Evolutionary conservation across 2,329 filamentous ascomycete genomes (phyloP), one percentile per base, ranked within the genome.

Genomic region (Pseudogymnoascus sp.): DNA sequence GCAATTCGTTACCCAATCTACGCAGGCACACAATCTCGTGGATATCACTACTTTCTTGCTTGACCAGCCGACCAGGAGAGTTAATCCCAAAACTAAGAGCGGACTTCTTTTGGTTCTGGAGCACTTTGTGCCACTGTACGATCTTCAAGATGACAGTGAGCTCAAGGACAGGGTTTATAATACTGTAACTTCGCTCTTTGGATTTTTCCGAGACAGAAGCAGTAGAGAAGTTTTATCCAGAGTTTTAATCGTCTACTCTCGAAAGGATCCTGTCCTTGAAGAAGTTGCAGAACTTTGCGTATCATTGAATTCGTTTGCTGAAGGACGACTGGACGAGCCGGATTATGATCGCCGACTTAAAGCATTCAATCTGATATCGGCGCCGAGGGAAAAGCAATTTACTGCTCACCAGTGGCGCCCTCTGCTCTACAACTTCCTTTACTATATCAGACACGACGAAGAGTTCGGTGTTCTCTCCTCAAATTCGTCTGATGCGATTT

Each of bases 341-440:
- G 90, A 97, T 75, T 97, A 96, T 72, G 90, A 96, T 68, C 85
- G 84, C 63, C 88, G 95, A 14, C 82, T 96, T 5, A 77, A 81
- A 56, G 92, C 91, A 2, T 97, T 95, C 76, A 87, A 82, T 64
- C 74, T 77, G 6, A 87, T 97, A 66, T 89, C 88, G 37, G 82
- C 84, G 42, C 77, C 84, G 2, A 78, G 83, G n/a, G 85, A 84
- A 38, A 73, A 73, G 0, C 76, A 79, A 0, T 85, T 93, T 65
- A 87, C 84, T 0, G 77, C 86, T 1, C 83, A 83, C 64, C 90
- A 96, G 74, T 99, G 95, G 93, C 83, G 88, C 61, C 93, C 95
- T 5, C 76, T 99, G 18, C 77, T 97, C 9, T 89, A 93, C 76
- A 99, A 97, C 72, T 84, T 96, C 78, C 80, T 96, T 1, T 97